These are phyloP conservation scores for Clohesyomyces aquaticus DNA, from an alignment of 495 filamentous ascomycete genomes.

Conservation along the genomic window DNA sequence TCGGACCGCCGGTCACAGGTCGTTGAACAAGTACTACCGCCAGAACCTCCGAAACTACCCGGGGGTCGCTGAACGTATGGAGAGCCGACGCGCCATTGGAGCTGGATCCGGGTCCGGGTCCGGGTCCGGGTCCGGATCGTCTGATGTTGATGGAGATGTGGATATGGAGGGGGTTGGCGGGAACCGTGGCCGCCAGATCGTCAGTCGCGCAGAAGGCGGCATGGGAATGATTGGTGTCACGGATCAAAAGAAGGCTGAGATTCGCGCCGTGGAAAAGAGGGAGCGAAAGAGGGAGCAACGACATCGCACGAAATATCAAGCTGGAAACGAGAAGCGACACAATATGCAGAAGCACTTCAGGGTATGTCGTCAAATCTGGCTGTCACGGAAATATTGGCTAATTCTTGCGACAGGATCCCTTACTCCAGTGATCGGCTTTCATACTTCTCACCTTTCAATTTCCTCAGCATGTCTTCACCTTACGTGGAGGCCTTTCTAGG, in stretches of 20 bases:
- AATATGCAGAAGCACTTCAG: slow-evolving; percentile 82
- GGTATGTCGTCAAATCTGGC: slow-evolving; percentile 36
- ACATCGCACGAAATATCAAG: slow-evolving; percentile 61
- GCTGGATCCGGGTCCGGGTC: slow-evolving; percentile 45
- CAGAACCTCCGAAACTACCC: slow-evolving; percentile 90
- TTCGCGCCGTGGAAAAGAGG: slow-evolving; percentile 65
- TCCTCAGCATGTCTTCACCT: neutral
- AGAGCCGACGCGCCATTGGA: slow-evolving; percentile 45
- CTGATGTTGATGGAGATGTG: slow-evolving; percentile 51
- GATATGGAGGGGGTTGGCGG: slow-evolving; percentile 49
- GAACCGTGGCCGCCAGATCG: slow-evolving; percentile 60
- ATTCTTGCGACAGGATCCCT: slow-evolving; percentile 6
- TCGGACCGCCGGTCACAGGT: slow-evolving; percentile 86
- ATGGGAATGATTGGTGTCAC: slow-evolving; percentile 75
- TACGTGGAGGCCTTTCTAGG: neutral
- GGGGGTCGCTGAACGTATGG: slow-evolving; percentile 63
- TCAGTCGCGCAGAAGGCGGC: slow-evolving; percentile 70
- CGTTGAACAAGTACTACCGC: slow-evolving; percentile 80
- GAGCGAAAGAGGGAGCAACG: slow-evolving; percentile 65
- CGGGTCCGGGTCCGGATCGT: no score
- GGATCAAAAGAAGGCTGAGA: slow-evolving; percentile 69
- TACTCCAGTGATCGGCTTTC: slow-evolving; percentile 13
- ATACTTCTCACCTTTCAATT: neutral
- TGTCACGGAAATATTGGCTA: neutral
- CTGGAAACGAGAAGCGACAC: slow-evolving; percentile 63